Conservation (phyloP, 805 yeast genomes). For the Saccharomycopsis lassenensis region DNA sequence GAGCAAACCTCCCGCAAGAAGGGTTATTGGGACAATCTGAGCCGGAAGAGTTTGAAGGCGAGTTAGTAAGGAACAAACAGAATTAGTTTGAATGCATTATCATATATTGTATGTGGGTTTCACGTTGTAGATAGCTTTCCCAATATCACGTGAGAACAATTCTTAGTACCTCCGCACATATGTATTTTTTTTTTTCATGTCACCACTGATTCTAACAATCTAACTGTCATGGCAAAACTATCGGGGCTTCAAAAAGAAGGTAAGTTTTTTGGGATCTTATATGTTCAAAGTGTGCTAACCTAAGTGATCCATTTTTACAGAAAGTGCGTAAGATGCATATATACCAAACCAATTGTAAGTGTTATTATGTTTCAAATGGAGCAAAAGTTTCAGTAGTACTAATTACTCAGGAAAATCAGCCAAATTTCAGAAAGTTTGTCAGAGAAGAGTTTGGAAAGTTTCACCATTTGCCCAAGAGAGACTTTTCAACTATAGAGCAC, state of each 20-base stretch:
- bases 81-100: too few relatives aligned
- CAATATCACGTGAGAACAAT: too few relatives aligned
- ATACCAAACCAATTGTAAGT: conserved; percentile 16
- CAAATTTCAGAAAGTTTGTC: conserved; percentile 11
- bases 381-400: conserved; percentile 2
- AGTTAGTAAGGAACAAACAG: conserved; percentile 1
- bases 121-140: too few relatives aligned
- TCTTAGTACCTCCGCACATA: too few relatives aligned
- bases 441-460: conserved; percentile 16
- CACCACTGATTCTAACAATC: too few relatives aligned
- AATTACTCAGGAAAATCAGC: conserved; percentile 9
- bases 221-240: conserved; percentile 13
- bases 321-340: conserved; percentile 15
- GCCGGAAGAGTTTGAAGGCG: conserved; percentile 28
- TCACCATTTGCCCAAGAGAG: conserved; percentile 13
- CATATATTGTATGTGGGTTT: too few relatives aligned
- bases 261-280: conserved; percentile 3
- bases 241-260: conserved; percentile 19
- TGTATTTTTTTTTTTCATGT: too few relatives aligned
- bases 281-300: not conserved
- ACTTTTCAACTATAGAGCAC: conserved; percentile 17
- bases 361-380: not conserved
- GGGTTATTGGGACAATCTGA: conserved; percentile 18
- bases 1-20: conserved; percentile 11
- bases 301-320: conserved; percentile 17